Conservation (phyloP, 108 stramenopile genomes). For the Stephanodiscus minutulus region DNA sequence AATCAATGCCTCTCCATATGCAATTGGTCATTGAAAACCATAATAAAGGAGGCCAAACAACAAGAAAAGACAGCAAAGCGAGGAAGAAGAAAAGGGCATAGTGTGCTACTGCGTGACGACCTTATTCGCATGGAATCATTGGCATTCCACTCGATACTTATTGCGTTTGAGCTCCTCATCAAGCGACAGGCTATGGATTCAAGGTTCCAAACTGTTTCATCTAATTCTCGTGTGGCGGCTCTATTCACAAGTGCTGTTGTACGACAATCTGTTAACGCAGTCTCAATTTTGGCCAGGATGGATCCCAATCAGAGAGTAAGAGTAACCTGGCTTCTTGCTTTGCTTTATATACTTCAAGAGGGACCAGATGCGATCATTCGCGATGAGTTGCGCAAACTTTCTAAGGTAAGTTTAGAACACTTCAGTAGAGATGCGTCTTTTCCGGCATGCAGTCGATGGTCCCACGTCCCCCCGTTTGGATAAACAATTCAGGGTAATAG, state of each 20-base stretch:
- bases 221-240: constrained; percentile 69
- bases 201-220: constrained; percentile 67
- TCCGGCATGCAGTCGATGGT: not conserved
- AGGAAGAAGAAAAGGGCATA: constrained; percentile 37
- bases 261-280: constrained; percentile 55
- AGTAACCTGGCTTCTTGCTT: constrained; percentile 68
- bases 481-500: constrained; percentile 31
- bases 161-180: constrained; percentile 72
- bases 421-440: not conserved
- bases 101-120: constrained; percentile 57
- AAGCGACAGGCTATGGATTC: constrained; percentile 83
- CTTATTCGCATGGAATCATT: constrained; percentile 79
- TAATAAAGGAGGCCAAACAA: constrained; percentile 70
- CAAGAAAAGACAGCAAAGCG: constrained; percentile 31
- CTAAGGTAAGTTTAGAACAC: constrained; percentile 45
- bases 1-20: constrained; percentile 77
- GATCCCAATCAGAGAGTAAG: constrained; percentile 80
- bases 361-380: constrained; percentile 77
- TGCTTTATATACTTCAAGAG: constrained; percentile 85
- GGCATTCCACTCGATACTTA: constrained; percentile 70
- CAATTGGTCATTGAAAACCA: constrained; percentile 65
- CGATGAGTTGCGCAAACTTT: constrained; percentile 57
- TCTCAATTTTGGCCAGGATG: constrained; percentile 69
- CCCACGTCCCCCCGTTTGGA: not conserved
- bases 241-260: constrained; percentile 60